These are phyloP conservation scores for Hypoxylon fuscum DNA, from an alignment of 495 filamentous ascomycete species.

Conservation along the genomic window DNA sequence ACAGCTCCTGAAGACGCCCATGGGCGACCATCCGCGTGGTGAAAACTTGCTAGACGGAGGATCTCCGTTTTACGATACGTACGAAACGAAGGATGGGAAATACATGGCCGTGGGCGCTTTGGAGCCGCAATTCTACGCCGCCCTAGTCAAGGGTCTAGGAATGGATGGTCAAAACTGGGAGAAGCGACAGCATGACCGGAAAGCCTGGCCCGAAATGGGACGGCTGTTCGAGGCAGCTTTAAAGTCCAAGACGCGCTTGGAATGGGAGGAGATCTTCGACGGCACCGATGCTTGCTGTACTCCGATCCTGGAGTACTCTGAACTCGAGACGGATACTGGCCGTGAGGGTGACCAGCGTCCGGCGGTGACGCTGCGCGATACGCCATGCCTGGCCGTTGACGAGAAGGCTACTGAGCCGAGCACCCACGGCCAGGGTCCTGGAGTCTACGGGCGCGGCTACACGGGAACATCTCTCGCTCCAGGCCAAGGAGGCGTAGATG, in stretches of 20 bases:
- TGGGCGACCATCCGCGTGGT: slow-evolving; percentile 72
- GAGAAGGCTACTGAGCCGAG: slow-evolving; percentile 43
- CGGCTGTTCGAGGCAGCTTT: slow-evolving; percentile 70
- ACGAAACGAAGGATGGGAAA: slow-evolving; percentile 81
- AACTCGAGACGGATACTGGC: slow-evolving; percentile 68
- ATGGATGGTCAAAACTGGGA: slow-evolving; percentile 64
- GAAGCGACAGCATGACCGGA: slow-evolving; percentile 60
- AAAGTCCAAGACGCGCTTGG: slow-evolving; percentile 73
- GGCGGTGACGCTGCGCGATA: slow-evolving; percentile 70
- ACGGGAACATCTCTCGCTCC: slow-evolving; percentile 64
- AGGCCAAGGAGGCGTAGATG: slow-evolving; percentile 75
- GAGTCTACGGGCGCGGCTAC: slow-evolving; percentile 70
- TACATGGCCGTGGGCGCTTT: slow-evolving; percentile 92
- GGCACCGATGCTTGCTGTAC: slow-evolving; percentile 92
- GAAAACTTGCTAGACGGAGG: slow-evolving; percentile 84
- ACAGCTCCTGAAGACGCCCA: slow-evolving; percentile 64
- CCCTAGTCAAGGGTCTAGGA: slow-evolving; percentile 70
- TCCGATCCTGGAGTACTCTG: slow-evolving; percentile 77
- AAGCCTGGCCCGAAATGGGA: slow-evolving; percentile 71
- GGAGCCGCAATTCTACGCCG: slow-evolving; percentile 83
- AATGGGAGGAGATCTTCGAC: slow-evolving; percentile 89
- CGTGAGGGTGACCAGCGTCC: slow-evolving; percentile 78
- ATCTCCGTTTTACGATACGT: slow-evolving; percentile 87
- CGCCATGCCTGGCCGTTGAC: slow-evolving; percentile 68
- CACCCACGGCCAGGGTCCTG: slow-evolving; percentile 57